Evolutionary conservation across 176 grass and related monocot species (phyloP).

Genomic region (Oryza punctata): DNA sequence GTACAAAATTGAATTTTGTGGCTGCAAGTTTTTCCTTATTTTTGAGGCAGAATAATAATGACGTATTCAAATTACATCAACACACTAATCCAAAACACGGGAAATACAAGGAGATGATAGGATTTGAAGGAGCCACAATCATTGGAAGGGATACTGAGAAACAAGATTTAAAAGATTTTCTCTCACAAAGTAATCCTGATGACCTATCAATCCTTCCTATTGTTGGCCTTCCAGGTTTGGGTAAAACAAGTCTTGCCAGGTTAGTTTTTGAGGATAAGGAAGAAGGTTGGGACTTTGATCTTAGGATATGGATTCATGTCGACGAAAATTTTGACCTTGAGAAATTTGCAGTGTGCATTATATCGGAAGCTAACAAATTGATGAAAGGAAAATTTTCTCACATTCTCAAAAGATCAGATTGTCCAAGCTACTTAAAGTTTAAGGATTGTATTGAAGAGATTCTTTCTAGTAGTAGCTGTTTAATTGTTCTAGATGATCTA

Average conservation of each 20-base stretch:
- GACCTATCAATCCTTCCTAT: conserved; percentile 30
- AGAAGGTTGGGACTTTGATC: conserved; percentile 32
- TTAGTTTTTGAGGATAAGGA: conserved; percentile 39
- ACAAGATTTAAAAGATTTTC: neutral
- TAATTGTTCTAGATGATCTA: conserved; percentile 37
- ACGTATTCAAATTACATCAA: neutral
- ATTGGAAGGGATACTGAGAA: conserved; percentile 15
- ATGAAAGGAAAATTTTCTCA: neutral
- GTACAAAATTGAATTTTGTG: neutral
- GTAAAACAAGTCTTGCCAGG: conserved; percentile 33
- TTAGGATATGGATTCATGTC: conserved; percentile 8
- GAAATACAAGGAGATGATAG: neutral
- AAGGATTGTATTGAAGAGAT: neutral
- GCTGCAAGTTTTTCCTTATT: too few relatives aligned
- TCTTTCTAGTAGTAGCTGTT: neutral
- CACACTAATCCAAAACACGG: neutral
- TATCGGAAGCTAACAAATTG: conserved; percentile 16
- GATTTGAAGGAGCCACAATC: neutral
- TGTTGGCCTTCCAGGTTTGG: conserved; percentile 30
- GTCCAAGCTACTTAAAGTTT: neutral
- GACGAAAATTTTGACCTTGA: neutral
- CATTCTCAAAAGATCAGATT: too few relatives aligned
- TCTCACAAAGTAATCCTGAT: conserved; percentile 15
- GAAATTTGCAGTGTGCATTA: neutral
- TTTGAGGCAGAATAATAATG: neutral